Evolutionary conservation across 305 asterid species (phyloP).

Genomic region (Rubia balearica): DNA sequence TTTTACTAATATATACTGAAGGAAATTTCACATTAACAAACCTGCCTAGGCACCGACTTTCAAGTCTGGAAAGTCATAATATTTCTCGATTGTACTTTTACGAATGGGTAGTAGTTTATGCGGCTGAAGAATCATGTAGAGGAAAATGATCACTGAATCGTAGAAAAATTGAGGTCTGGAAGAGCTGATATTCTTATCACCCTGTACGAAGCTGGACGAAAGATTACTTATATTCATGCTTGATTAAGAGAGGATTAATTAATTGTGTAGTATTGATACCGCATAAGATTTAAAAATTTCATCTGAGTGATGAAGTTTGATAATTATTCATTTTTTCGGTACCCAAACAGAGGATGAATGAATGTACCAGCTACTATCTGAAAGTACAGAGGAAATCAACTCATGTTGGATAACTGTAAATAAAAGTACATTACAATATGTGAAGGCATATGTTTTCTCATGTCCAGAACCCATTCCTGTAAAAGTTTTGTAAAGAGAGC

Average conservation of each 20-base stretch:
- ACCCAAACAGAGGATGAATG: conserved; percentile 92
- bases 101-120: conserved; percentile 47
- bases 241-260: conserved; percentile 15
- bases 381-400: conserved; percentile 19
- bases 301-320: conserved; percentile 78
- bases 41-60: conserved; percentile 55
- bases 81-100: too few relatives aligned
- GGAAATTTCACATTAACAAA: background rate
- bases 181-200: conserved; percentile 94
- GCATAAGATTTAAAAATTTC: conserved; percentile 65
- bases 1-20: too few relatives aligned
- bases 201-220: conserved; percentile 43
- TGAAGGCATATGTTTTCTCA: too few relatives aligned
- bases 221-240: background rate
- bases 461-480: too few relatives aligned
- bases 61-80: conserved; percentile 53
- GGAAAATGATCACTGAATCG: conserved; percentile 90
- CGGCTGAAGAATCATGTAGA: conserved; percentile 84
- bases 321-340: conserved; percentile 91
- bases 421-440: conserved; percentile 27
- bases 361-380: conserved; percentile 92
- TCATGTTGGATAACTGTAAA: background rate
- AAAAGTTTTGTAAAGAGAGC: too few relatives aligned
- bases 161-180: conserved; percentile 89
- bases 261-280: conserved; percentile 33